These are phyloP conservation scores for Candida sakaeoensis DNA, from an alignment of 805 yeast genomes.

Conservation along the genomic window DNA sequence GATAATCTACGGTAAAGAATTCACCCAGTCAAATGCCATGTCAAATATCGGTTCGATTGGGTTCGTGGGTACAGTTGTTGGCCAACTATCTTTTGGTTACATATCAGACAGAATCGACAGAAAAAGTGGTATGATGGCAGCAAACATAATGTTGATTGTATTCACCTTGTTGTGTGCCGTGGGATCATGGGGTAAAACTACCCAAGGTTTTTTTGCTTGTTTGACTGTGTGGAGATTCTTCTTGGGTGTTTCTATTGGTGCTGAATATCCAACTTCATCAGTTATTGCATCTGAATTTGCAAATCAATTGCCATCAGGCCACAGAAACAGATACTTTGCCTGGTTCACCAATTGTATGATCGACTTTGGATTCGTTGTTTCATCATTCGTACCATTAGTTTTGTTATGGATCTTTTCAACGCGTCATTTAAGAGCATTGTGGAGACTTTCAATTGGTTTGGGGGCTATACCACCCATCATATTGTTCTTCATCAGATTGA, in stretches of 20 bases:
- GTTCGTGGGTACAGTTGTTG: slow-evolving; percentile 87
- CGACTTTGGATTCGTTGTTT: slow-evolving; percentile 78
- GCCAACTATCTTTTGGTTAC: slow-evolving; percentile 78
- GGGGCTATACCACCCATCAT: slow-evolving; percentile 87
- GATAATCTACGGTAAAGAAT: slow-evolving; percentile 60
- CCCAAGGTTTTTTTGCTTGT: slow-evolving; percentile 78
- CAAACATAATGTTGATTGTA: slow-evolving; percentile 69
- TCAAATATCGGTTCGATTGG: slow-evolving; percentile 83
- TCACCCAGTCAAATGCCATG: slow-evolving; percentile 63
- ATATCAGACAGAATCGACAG: slow-evolving; percentile 78
- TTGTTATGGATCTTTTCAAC: slow-evolving; percentile 76
- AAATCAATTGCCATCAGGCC: slow-evolving; percentile 70
- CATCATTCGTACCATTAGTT: slow-evolving; percentile 84
- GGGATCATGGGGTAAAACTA: slow-evolving; percentile 73
- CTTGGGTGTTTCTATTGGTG: slow-evolving; percentile 89
- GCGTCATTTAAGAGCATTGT: slow-evolving; percentile 70
- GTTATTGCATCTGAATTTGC: slow-evolving; percentile 93
- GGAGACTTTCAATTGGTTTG: slow-evolving; percentile 88
- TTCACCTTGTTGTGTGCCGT: slow-evolving; percentile 80
- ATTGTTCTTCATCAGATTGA: slow-evolving; percentile 72
- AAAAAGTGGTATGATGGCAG: slow-evolving; percentile 76
- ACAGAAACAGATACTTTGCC: slow-evolving; percentile 82
- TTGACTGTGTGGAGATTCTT: slow-evolving; percentile 82
- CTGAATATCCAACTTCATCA: slow-evolving; percentile 92
- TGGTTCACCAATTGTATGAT: slow-evolving; percentile 89